Evolutionary conservation across 2,329 filamentous ascomycete genomes (phyloP).

Genomic region (Penicillium sp.): DNA sequence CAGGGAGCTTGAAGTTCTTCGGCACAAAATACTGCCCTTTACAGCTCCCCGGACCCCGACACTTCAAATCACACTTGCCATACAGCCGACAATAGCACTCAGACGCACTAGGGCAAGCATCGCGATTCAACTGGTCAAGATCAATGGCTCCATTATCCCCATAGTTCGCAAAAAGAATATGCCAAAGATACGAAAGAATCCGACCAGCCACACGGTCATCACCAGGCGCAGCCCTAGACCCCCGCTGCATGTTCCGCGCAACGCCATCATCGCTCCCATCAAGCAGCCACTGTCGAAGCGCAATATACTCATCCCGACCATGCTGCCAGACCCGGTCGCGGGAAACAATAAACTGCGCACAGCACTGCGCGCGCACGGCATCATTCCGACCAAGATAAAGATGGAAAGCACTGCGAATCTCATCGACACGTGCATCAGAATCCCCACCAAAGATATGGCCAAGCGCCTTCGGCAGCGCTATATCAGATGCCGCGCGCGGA

Average conservation of each 20-base stretch:
- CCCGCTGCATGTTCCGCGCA: background rate
- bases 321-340: slow-evolving; percentile 50
- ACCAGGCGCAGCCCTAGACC: slow-evolving; percentile 33
- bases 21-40: slow-evolving; percentile 42
- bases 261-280: slow-evolving; percentile 31
- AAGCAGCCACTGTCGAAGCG: slow-evolving; percentile 55
- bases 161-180: slow-evolving; percentile 46
- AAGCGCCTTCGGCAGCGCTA: slow-evolving; percentile 36
- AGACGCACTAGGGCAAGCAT: slow-evolving; percentile 38
- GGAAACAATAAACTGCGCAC: slow-evolving; percentile 56
- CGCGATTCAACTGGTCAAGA: slow-evolving; percentile 38
- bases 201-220: slow-evolving; percentile 47
- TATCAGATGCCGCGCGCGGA: slow-evolving; percentile 41
- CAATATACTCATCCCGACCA: slow-evolving; percentile 51
- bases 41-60: slow-evolving; percentile 35
- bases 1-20: slow-evolving; percentile 37
- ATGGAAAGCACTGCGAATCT: background rate
- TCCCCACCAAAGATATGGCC: slow-evolving; percentile 37
- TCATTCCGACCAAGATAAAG: slow-evolving; percentile 42
- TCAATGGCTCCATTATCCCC: slow-evolving; percentile 26
- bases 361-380: slow-evolving; percentile 51
- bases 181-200: slow-evolving; percentile 52
- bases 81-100: slow-evolving; percentile 49
- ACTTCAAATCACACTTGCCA: slow-evolving; percentile 40
- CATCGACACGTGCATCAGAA: slow-evolving; percentile 31